Evolutionary conservation across 1,139 yeast species (phyloP).

Genomic region (Lodderomyces orthopsilosis): DNA sequence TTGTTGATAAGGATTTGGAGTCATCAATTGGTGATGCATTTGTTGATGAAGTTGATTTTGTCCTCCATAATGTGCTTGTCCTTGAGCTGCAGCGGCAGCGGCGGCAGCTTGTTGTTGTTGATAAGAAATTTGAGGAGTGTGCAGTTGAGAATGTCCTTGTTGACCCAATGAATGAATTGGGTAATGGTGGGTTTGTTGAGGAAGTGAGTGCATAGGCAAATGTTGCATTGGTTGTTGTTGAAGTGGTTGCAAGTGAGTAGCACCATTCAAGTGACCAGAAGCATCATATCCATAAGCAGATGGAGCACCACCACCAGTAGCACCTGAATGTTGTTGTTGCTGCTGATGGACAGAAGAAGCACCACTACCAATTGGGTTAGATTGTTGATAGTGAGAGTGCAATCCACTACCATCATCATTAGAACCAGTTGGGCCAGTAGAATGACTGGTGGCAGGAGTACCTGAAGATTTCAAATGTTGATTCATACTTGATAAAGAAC

Average conservation of each 20-base stretch:
- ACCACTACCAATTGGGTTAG: slow-evolving; percentile 8
- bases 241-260: slow-evolving; percentile 6
- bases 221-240: slow-evolving; percentile 11
- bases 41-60: slow-evolving; percentile 13
- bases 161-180: slow-evolving; percentile 22
- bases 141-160: slow-evolving; percentile 11
- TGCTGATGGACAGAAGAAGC: slow-evolving; percentile 9
- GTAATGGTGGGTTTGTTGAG: slow-evolving; percentile 17
- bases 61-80: slow-evolving; percentile 3
- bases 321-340: slow-evolving; percentile 12
- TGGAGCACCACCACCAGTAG: not conserved
- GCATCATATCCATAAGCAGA: slow-evolving; percentile 1
- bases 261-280: slow-evolving; percentile 4
- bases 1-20: slow-evolving; percentile 8
- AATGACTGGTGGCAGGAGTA: slow-evolving; percentile 2
- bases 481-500: not conserved
- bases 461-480: slow-evolving; percentile 8
- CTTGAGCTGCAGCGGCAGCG: slow-evolving; percentile 1
- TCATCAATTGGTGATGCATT: slow-evolving; percentile 9
- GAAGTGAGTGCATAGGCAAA: slow-evolving; percentile 9
- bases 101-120: slow-evolving; percentile 4
- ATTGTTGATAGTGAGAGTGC: slow-evolving; percentile 7
- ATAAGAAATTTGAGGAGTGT: slow-evolving; percentile 4
- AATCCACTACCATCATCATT: slow-evolving; percentile 2
- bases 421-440: not conserved